phyloP scores from a whole-genome alignment of 2,329 filamentous ascomycete species.

The Akanthomyces lecanii region DNA sequence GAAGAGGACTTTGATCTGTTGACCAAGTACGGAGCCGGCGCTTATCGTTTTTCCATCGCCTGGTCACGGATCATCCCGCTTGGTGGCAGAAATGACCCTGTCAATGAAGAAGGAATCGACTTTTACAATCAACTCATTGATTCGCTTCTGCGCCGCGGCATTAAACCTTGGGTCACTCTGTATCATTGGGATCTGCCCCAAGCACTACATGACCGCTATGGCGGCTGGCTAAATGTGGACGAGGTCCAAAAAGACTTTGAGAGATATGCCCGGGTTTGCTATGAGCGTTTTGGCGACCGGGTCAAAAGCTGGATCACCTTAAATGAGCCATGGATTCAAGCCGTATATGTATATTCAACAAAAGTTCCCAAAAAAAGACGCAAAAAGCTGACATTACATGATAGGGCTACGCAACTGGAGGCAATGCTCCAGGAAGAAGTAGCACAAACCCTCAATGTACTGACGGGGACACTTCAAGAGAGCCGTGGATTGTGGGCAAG shows the following conservation, averaged over 20 bases:
- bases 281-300: conserved; percentile 37
- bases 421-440: conserved; percentile 31
- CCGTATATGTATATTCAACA: conserved; percentile 28
- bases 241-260: conserved; percentile 33
- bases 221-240: conserved; percentile 31
- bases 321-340: conserved; percentile 37
- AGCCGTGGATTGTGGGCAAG: conserved; percentile 35
- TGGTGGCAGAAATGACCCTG: conserved; percentile 56
- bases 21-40: conserved; percentile 52
- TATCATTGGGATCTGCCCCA: conserved; percentile 58
- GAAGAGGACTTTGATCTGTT: conserved; percentile 56
- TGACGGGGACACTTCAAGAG: conserved; percentile 32
- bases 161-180: conserved; percentile 58
- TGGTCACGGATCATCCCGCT: conserved; percentile 65
- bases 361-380: too few species aligned
- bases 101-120: conserved; percentile 57
- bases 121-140: conserved; percentile 60
- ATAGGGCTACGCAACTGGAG: conserved; percentile 32
- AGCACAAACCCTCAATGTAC: conserved; percentile 25
- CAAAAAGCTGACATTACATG: background rate
- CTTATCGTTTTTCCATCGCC: conserved; percentile 62
- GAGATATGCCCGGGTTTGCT: conserved; percentile 34
- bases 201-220: conserved; percentile 33
- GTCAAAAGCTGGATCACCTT: conserved; percentile 38
- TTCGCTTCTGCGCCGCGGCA: conserved; percentile 51